Percentiles rank a stretch among this genome's conserved stretches.
Conservation (phyloP, 805 yeast species). For the Metschnikowia santaceciliae region DNA sequence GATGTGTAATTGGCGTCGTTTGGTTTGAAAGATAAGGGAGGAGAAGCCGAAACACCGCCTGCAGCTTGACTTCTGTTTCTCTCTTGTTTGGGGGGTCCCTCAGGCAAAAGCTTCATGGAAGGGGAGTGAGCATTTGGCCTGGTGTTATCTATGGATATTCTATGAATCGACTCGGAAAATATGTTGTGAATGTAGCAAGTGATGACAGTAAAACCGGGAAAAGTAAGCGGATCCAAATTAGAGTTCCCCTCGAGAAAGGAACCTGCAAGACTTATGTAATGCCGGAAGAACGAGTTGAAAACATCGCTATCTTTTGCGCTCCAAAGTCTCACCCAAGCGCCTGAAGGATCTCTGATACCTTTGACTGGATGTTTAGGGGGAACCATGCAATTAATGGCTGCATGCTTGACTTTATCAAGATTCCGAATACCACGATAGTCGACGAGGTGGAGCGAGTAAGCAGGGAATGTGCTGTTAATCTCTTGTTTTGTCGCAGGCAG, state of each 20-base stretch:
- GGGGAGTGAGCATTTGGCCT: slow-evolving; percentile 3
- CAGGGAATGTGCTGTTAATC: slow-evolving; percentile 24
- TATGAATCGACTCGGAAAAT: slow-evolving; percentile 28
- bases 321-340: slow-evolving; percentile 64
- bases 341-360: slow-evolving; percentile 56
- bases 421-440: slow-evolving; percentile 33
- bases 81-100: background rate
- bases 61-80: slow-evolving; percentile 1
- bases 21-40: slow-evolving; percentile 19
- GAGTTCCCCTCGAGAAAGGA: slow-evolving; percentile 5
- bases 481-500: slow-evolving; percentile 1
- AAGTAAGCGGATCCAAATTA: slow-evolving; percentile 7
- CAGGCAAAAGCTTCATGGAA: slow-evolving; percentile 1
- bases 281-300: slow-evolving; percentile 59
- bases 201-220: slow-evolving; percentile 44
- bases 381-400: slow-evolving; percentile 31
- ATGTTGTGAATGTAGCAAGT: slow-evolving; percentile 46
- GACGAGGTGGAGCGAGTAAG: slow-evolving; percentile 27
- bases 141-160: slow-evolving; percentile 10
- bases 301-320: slow-evolving; percentile 52
- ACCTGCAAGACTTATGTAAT: slow-evolving; percentile 40
- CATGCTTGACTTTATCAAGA: slow-evolving; percentile 24
- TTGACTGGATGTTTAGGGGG: slow-evolving; percentile 41
- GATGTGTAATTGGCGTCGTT: slow-evolving; percentile 35
- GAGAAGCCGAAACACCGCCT: slow-evolving; percentile 5